Evolutionary conservation across 345 rosid genomes (phyloP).

Genomic region (Erucastrum elatum): DNA sequence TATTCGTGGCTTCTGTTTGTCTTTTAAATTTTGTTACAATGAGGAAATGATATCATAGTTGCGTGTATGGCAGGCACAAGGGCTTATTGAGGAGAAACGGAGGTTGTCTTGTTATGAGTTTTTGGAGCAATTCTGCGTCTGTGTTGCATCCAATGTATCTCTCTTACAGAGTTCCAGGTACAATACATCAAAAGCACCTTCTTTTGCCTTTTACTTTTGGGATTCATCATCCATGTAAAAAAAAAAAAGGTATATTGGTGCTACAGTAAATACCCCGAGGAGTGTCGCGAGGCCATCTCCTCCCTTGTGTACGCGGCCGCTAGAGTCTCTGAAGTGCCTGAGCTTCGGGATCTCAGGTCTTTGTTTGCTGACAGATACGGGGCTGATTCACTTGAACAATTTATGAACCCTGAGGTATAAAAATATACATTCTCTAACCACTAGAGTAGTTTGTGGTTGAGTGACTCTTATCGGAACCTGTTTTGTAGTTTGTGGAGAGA

Average conservation of each 20-base stretch:
- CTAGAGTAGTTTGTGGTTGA: not conserved
- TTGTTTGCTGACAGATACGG: conserved; percentile 65
- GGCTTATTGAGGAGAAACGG: conserved; percentile 65
- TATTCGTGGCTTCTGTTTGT: not conserved
- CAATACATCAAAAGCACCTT: not conserved
- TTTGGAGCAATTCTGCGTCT: conserved; percentile 57
- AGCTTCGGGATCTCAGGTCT: conserved; percentile 66
- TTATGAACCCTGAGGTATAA: conserved; percentile 58
- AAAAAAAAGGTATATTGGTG: not conserved
- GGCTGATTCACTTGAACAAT: conserved; percentile 45
- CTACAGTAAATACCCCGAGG: conserved; percentile 49
- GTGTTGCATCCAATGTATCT: conserved; percentile 51
- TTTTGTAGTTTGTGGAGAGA: conserved; percentile 52
- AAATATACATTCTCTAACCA: not conserved
- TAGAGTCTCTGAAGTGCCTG: conserved; percentile 80
- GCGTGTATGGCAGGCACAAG: conserved; percentile 59
- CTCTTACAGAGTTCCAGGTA: conserved; percentile 68
- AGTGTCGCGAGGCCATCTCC: conserved; percentile 72
- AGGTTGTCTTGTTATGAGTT: conserved; percentile 53
- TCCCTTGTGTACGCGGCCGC: conserved; percentile 84
- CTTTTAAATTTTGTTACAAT: no score
- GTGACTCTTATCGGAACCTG: not conserved
- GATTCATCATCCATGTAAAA: not conserved
- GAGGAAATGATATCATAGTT: no score
- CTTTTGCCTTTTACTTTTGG: not conserved